Conservation (phyloP, 352 stramenopile species). For the Phytophthora rubi region DNA sequence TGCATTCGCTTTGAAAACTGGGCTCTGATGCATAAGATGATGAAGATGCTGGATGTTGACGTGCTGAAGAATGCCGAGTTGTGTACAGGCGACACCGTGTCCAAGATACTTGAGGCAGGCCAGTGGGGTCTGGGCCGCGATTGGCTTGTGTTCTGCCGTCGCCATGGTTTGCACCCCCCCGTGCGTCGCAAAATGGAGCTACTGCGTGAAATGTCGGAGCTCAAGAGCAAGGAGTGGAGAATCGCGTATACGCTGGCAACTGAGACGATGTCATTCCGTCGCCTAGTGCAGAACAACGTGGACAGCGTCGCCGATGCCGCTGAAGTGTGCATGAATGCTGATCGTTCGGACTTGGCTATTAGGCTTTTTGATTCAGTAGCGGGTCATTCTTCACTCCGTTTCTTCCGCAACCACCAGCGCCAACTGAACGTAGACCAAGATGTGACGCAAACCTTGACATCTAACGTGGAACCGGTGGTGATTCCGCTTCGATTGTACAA, state of each 20-base stretch:
- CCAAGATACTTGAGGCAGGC: conserved; percentile 73
- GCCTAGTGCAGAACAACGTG: conserved; percentile 67
- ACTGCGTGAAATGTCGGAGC: conserved; percentile 44
- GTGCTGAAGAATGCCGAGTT: conserved; percentile 62
- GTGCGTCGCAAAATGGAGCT: conserved; percentile 74
- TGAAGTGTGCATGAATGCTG: conserved; percentile 62
- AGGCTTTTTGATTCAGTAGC: conserved; percentile 67
- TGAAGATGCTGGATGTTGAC: conserved; percentile 55
- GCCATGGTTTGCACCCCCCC: conserved; percentile 54
- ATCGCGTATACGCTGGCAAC: conserved; percentile 75
- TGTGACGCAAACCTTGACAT: conserved; percentile 12
- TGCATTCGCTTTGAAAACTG: conserved; percentile 76
- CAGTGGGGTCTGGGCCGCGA: conserved; percentile 58
- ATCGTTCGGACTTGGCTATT: conserved; percentile 53
- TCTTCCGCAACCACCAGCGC: conserved; percentile 30
- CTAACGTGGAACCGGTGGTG: conserved; percentile 21
- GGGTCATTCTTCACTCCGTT: conserved; percentile 51
- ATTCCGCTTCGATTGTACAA: conserved; percentile 80
- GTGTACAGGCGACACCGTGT: conserved; percentile 77
- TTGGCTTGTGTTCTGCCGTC: conserved; percentile 65
- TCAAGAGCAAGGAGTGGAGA: conserved; percentile 62
- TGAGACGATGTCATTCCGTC: conserved; percentile 76
- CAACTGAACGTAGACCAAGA: conserved; percentile 26
- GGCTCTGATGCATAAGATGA: conserved; percentile 52
- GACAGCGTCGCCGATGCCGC: conserved; percentile 75